Base-by-base conservation (phyloP, 2,329 filamentous ascomycete species). In the Colletotrichum graminicola region DNA sequence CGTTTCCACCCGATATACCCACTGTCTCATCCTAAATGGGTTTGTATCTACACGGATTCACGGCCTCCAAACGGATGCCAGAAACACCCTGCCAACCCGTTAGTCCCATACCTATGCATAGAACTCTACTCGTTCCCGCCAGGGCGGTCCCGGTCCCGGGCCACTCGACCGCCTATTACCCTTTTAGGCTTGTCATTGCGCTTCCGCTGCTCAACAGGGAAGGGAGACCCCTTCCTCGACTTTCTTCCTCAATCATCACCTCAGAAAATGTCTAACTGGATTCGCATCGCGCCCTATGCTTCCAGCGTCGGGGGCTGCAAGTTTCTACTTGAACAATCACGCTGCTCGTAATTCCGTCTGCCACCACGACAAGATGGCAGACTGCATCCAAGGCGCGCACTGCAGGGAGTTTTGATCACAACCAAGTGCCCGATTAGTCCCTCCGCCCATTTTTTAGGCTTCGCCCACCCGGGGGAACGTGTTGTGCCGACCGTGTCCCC, bases 401-500 rank as follows among this genome's bases (percentile, higher is more conserved):
- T 52, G 64, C 57, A 67, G 41, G 51, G 64, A 62, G 63, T 52
- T 65, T 47, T 62, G 52, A 67, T 71, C 34, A 45, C 47, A 57
- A 36, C 64, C 52, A 59, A 57, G 68, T 52, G 64, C 51, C 63
- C 67, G 56, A 54, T 63, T 63, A 67, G 64, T 59, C 45, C 43
- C 34, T 18, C 49, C 45, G 39, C 57, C 68, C 64, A 71, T 59
- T 71, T 71, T 67, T 71, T 71, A 71, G 68, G 52, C 64, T 71
- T 67, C 55, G 59, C 52, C 62, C 41, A 57, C 57, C 64, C 64
- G 54, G 57, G 62, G 64, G 68, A 67, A 71, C 64, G 64, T 63
- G 64, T 62, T 71, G 57, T 41, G 63, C 64, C 68, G 68, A 71
- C 64, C 64, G 68, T 59, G 64, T 62, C 68, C 64, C 36, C n/a